Evolutionary conservation across 805 yeast genomes (phyloP).

Genomic region (Blastobotrys terrestris): DNA sequence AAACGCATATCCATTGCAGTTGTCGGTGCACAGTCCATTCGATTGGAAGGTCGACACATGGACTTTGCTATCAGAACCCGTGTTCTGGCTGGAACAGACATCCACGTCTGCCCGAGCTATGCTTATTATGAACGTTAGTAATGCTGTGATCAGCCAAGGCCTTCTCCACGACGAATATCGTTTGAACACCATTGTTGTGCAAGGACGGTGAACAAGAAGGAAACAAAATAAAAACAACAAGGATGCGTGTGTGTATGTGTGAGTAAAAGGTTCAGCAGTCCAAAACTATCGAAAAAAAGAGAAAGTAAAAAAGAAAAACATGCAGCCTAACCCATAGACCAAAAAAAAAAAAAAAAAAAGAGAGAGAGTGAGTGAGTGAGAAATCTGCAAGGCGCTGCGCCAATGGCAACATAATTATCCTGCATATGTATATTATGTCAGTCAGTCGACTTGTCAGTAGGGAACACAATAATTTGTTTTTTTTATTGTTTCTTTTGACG

Average conservation of each 20-base stretch:
- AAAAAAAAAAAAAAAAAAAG: no score
- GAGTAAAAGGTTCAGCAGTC: neutral
- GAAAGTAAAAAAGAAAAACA: neutral
- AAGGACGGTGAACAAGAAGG: neutral
- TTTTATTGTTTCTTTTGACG: neutral
- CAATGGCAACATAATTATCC: neutral
- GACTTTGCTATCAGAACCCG: constrained; percentile 27
- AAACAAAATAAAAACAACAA: no score
- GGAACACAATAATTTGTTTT: neutral
- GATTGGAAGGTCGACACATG: constrained; percentile 32
- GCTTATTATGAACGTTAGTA: neutral
- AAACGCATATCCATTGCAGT: constrained; percentile 44
- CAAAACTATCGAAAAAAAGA: neutral
- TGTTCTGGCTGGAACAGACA: constrained; percentile 37
- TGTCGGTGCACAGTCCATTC: constrained; percentile 47
- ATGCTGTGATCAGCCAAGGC: neutral
- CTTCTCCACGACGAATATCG: neutral
- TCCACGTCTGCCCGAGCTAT: constrained; percentile 4
- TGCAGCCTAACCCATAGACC: neutral
- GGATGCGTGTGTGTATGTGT: neutral
- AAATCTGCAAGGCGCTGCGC: neutral
- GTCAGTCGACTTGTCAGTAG: neutral
- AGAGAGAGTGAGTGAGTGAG: no score
- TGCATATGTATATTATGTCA: neutral
- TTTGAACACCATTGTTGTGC: neutral